Conservation (phyloP, 2,329 filamentous ascomycete species). For the Pyrenochaeta sp. region DNA sequence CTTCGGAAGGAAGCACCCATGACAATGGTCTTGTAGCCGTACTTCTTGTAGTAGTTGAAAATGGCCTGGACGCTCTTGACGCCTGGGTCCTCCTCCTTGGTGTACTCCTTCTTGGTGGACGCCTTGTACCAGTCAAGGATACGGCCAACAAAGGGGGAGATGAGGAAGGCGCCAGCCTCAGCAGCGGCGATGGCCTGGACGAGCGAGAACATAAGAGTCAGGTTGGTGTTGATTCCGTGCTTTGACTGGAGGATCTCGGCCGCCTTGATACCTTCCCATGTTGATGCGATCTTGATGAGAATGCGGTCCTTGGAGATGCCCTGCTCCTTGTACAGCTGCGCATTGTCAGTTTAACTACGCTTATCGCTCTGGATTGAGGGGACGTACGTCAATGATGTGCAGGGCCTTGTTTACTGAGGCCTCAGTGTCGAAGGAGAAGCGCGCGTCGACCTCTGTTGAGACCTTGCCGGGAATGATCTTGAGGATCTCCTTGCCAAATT, state of each 20-base stretch:
- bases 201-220: constrained; percentile 98
- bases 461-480: constrained; percentile 98
- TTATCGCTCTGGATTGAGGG: background rate
- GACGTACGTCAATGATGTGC: constrained; percentile 88
- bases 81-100: constrained; percentile 90
- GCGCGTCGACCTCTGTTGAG: constrained; percentile 97
- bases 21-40: constrained; percentile 98
- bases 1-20: constrained; percentile 99
- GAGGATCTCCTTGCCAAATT: constrained; percentile 98
- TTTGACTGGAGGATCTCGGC: constrained; percentile 95
- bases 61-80: constrained; percentile 92
- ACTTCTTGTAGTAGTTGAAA: constrained; percentile 99
- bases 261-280: constrained; percentile 99
- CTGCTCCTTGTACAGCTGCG: constrained; percentile 88
- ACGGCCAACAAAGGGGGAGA: constrained; percentile 98
- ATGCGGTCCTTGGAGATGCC: constrained; percentile 94
- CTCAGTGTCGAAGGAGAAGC: constrained; percentile 94
- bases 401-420: constrained; percentile 94
- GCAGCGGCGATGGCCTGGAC: constrained; percentile 95
- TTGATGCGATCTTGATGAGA: constrained; percentile 98
- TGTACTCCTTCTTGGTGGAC: constrained; percentile 90
- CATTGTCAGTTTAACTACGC: constrained; percentile 29
- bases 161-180: constrained; percentile 95
- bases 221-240: constrained; percentile 97
- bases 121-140: constrained; percentile 99